Evolutionary conservation across 75 land plant species (phyloP).

Genomic region (Ceratopteris richardii): DNA sequence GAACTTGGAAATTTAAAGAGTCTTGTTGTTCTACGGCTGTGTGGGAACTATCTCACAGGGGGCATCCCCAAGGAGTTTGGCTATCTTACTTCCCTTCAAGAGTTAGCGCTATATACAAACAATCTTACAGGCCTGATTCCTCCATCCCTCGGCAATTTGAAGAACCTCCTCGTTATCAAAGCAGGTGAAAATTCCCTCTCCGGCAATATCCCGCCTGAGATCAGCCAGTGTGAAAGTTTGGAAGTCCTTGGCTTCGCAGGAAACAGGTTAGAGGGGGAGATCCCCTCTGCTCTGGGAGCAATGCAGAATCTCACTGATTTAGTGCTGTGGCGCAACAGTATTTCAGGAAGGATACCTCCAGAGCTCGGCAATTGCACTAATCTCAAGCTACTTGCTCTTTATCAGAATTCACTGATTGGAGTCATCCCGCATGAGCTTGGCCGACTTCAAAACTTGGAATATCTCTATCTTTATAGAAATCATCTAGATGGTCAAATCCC

Average conservation of each 20-base stretch:
- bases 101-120: constrained; percentile 49
- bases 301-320: constrained; percentile 40
- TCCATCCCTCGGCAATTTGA: constrained; percentile 30
- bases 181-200: constrained; percentile 41
- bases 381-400: constrained; percentile 43
- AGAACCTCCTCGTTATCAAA: constrained; percentile 29
- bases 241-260: constrained; percentile 49
- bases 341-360: constrained; percentile 50
- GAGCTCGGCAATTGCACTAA: constrained; percentile 44
- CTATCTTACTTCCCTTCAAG: constrained; percentile 25
- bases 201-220: constrained; percentile 49
- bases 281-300: constrained; percentile 38
- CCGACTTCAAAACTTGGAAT: constrained; percentile 29
- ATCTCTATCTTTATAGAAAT: constrained; percentile 40
- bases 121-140: constrained; percentile 55
- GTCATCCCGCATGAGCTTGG: constrained; percentile 43
- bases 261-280: constrained; percentile 40
- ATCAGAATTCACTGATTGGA: constrained; percentile 41
- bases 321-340: constrained; percentile 48
- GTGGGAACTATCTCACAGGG: constrained; percentile 49
- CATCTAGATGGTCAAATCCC: constrained; percentile 49
- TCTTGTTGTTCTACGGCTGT: constrained; percentile 38
- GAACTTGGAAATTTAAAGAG: constrained; percentile 25
- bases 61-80: constrained; percentile 45
- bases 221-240: constrained; percentile 39